Evolutionary conservation across 306 rosid species (phyloP).

Genomic region (Quercus berberidifolia): DNA sequence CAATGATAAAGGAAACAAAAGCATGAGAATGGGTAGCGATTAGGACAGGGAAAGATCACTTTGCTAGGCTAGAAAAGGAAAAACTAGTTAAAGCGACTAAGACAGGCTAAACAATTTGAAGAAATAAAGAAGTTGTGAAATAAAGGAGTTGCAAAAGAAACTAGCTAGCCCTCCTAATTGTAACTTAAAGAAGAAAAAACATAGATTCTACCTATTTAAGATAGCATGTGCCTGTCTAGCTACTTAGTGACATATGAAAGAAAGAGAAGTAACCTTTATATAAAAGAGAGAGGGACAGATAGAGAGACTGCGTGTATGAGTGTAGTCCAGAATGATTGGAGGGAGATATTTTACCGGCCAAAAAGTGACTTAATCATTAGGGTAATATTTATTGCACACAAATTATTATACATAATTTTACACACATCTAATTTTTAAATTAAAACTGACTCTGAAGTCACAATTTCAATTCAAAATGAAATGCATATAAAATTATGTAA

Average conservation of each 20-base stretch:
- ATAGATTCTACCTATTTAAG: too few species aligned
- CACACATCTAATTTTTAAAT: too few species aligned
- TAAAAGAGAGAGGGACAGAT: not conserved
- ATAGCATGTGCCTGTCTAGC: not conserved
- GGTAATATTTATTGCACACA: too few species aligned
- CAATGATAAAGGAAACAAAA: not conserved
- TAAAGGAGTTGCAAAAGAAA: too few species aligned
- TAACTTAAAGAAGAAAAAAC: too few species aligned
- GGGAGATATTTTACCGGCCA: conserved; percentile 25
- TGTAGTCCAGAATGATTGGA: not conserved
- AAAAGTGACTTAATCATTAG: not conserved
- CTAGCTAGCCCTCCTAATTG: too few species aligned
- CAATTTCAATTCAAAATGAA: too few species aligned
- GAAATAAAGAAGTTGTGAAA: not conserved
- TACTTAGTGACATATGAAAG: too few species aligned
- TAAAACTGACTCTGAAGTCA: accelerated
- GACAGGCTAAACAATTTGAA: not conserved
- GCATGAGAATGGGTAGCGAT: not conserved
- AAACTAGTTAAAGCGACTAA: too few species aligned
- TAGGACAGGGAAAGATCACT: not conserved
- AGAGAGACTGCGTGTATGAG: conserved; percentile 3
- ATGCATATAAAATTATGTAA: too few species aligned
- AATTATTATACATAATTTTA: too few species aligned
- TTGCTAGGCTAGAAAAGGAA: too few species aligned
- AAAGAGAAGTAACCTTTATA: not conserved